Conservation (phyloP, 441 rosid genomes). For the Francoa sonchifolia region DNA sequence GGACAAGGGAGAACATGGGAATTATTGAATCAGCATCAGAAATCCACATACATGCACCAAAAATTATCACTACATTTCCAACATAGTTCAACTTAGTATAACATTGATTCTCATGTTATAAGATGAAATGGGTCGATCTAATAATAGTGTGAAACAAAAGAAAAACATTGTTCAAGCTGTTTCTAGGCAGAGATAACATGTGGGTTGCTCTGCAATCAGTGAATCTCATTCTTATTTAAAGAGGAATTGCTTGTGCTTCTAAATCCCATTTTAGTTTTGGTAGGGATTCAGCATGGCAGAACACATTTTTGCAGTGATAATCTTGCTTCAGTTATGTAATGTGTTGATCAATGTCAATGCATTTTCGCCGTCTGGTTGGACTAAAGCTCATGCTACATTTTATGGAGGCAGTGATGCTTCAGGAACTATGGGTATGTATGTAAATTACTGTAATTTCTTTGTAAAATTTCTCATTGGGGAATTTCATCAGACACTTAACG, state of each 20-base stretch:
- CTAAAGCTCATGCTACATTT: slow-evolving; percentile 77
- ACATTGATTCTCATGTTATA: not conserved
- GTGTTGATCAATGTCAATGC: slow-evolving; percentile 24
- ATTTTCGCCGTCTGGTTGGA: slow-evolving; percentile 52
- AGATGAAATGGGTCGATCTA: not conserved
- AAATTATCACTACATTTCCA: slow-evolving; percentile 11
- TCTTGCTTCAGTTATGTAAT: slow-evolving; percentile 25
- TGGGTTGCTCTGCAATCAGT: too few relatives aligned
- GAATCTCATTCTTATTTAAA: not conserved
- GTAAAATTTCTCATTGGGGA: not conserved
- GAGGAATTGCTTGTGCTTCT: not conserved
- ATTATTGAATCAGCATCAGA: slow-evolving; percentile 31
- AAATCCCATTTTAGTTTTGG: slow-evolving; percentile 2
- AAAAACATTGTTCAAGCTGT: not conserved
- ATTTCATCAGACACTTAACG: not conserved
- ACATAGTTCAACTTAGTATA: slow-evolving; percentile 3
- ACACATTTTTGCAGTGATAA: slow-evolving; percentile 14
- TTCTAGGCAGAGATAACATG: too few relatives aligned
- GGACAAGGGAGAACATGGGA: slow-evolving; percentile 34
- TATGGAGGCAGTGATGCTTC: slow-evolving; percentile 94
- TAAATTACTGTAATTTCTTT: not conserved
- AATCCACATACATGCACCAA: not conserved
- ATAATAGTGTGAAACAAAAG: not conserved
- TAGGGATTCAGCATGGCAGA: slow-evolving; percentile 27
- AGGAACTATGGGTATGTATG: slow-evolving; percentile 75